Evolutionary conservation across 2,329 filamentous ascomycete genomes (phyloP).

Genomic region (Neofusicoccum kwambonambiense): DNA sequence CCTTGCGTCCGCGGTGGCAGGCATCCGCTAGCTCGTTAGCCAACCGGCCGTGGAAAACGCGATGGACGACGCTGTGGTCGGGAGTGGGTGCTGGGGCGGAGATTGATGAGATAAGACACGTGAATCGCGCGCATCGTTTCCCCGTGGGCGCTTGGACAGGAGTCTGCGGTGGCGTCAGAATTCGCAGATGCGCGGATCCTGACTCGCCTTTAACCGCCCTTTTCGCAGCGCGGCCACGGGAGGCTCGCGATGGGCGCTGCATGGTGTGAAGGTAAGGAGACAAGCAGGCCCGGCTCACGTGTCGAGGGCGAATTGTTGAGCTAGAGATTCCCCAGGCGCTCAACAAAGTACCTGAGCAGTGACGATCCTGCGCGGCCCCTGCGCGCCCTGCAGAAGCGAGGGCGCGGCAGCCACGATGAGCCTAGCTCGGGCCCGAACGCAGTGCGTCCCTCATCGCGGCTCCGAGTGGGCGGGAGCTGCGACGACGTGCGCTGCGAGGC

Average conservation of each 20-base stretch:
- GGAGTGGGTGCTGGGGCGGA: background rate
- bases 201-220: background rate
- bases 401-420: background rate
- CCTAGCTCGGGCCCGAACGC: slow-evolving; percentile 5
- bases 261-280: slow-evolving; percentile 19
- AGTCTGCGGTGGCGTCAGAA: background rate
- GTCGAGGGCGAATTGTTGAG: slow-evolving; percentile 15
- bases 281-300: background rate
- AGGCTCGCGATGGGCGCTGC: background rate
- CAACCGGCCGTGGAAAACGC: no score
- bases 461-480: background rate
- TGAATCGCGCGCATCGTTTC: background rate
- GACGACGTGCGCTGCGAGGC: background rate
- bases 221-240: background rate
- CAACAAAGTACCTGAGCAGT: slow-evolving; percentile 10
- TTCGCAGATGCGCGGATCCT: background rate
- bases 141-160: background rate
- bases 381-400: slow-evolving; percentile 11
- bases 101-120: slow-evolving; percentile 12
- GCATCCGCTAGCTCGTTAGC: background rate
- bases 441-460: background rate
- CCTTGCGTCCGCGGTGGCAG: slow-evolving; percentile 1
- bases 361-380: background rate
- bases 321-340: slow-evolving; percentile 3
- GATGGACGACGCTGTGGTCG: background rate